Evolutionary conservation across 441 rosid species (phyloP).

Genomic region (Arabidopsis lyrata): DNA sequence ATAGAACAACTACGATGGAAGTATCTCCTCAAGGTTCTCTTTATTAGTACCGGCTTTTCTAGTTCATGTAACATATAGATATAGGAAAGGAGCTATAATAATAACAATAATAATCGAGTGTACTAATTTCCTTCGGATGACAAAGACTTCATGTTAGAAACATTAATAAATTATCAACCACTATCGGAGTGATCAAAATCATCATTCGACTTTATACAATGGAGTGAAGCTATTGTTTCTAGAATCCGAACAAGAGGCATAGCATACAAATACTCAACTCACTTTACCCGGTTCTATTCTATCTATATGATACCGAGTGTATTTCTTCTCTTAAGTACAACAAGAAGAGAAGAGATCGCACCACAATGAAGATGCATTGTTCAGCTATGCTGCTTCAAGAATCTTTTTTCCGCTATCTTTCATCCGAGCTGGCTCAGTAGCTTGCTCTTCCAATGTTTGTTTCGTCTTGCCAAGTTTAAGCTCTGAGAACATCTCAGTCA

Average conservation of each 20-base stretch:
- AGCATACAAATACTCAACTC: slow-evolving; percentile 25
- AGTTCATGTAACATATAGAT: slow-evolving; percentile 29
- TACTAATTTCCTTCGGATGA: slow-evolving; percentile 27
- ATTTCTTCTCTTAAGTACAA: neutral
- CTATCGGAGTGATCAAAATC: neutral
- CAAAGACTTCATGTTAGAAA: slow-evolving; percentile 3
- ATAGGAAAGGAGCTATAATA: neutral
- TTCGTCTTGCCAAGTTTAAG: slow-evolving; percentile 58
- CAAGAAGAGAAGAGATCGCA: slow-evolving; percentile 21
- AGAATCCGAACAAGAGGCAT: slow-evolving; percentile 19
- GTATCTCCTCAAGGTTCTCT: slow-evolving; percentile 16
- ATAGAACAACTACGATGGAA: slow-evolving; percentile 25
- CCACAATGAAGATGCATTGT: slow-evolving; percentile 19
- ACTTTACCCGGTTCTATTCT: slow-evolving; percentile 18
- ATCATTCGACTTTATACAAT: slow-evolving; percentile 17
- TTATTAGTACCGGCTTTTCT: slow-evolving; percentile 9
- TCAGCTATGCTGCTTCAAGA: slow-evolving; percentile 58
- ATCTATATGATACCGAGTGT: neutral
- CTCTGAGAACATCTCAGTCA: slow-evolving; percentile 59
- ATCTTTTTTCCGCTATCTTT: slow-evolving; percentile 44
- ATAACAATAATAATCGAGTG: slow-evolving; percentile 1
- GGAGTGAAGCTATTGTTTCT: slow-evolving; percentile 32
- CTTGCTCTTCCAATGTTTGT: slow-evolving; percentile 29
- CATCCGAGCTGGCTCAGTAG: slow-evolving; percentile 38
- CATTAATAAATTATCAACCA: neutral